Conservation (phyloP, 2,329 filamentous ascomycete species). For the Myriosclerotinia curreyana region DNA sequence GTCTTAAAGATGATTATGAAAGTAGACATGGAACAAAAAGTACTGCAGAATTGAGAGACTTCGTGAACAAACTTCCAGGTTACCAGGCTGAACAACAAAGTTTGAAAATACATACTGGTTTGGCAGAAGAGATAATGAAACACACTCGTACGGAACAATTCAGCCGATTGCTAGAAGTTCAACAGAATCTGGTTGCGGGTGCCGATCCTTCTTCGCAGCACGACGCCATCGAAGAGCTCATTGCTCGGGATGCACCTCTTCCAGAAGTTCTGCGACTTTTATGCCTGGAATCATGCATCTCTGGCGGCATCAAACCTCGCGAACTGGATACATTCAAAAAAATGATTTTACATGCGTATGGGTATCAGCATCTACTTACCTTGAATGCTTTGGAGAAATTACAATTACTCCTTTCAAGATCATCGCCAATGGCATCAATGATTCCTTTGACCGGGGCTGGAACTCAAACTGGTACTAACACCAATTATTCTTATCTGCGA, state of each 20-base stretch:
- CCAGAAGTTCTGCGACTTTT: conserved; percentile 79
- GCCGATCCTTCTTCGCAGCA: conserved; percentile 86
- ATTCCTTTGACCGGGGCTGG: conserved; percentile 68
- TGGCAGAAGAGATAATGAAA: conserved; percentile 95
- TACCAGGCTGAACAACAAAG: conserved; percentile 94
- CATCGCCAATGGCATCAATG: conserved; percentile 74
- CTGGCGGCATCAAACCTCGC: conserved; percentile 80
- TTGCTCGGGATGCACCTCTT: conserved; percentile 78
- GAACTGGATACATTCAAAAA: conserved; percentile 89
- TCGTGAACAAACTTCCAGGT: conserved; percentile 87
- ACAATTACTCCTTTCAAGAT: conserved; percentile 75
- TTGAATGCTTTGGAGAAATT: conserved; percentile 85
- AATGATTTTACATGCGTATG: conserved; percentile 86
- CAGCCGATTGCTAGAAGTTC: conserved; percentile 82
- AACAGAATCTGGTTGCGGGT: conserved; percentile 91
- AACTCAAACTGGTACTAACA: conserved; percentile 61
- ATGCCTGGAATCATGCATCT: conserved; percentile 87
- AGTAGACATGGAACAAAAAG: conserved; percentile 81
- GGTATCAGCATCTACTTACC: conserved; percentile 90
- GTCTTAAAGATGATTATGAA: conserved; percentile 84
- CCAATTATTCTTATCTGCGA: conserved; percentile 85
- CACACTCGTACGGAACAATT: conserved; percentile 87
- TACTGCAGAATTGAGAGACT: conserved; percentile 86
- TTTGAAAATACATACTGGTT: conserved; percentile 83
- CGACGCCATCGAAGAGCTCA: conserved; percentile 90